These are phyloP conservation scores for Prunella vulgaris DNA, from an alignment of 257 asterid genomes.

Conservation along the genomic window DNA sequence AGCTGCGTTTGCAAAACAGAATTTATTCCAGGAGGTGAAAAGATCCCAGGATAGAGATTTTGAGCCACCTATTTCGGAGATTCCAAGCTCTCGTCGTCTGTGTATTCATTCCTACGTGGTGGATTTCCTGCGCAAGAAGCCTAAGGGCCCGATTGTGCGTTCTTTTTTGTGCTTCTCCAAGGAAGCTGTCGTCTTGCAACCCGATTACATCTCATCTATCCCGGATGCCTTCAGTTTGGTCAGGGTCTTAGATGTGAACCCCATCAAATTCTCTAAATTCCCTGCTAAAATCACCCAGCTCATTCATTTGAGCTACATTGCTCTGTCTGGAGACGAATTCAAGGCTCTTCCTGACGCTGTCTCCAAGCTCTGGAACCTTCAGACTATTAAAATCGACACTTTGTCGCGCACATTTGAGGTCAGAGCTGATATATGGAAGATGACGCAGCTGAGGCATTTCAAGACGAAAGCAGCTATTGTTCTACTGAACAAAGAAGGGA, in stretches of 20 bases:
- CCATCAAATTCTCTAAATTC: conserved; percentile 26
- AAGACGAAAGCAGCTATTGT: conserved; percentile 31
- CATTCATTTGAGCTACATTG: conserved; percentile 42
- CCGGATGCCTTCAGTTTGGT: conserved; percentile 36
- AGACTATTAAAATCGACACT: conserved; percentile 32
- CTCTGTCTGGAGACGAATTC: conserved; percentile 19
- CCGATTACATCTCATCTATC: background rate
- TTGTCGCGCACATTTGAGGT: conserved; percentile 3
- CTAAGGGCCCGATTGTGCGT: conserved; percentile 30
- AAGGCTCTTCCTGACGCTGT: conserved; percentile 25
- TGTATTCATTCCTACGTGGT: conserved; percentile 31
- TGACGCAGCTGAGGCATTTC: conserved; percentile 38
- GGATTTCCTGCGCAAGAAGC: conserved; percentile 19
- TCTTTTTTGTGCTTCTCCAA: conserved; percentile 34
- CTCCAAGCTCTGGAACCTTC: conserved; percentile 34
- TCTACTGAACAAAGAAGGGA: background rate
- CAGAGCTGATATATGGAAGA: conserved; percentile 30
- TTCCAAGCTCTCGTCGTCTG: conserved; percentile 33
- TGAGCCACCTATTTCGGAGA: conserved; percentile 11
- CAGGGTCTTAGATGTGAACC: conserved; percentile 32
- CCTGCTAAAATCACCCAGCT: conserved; percentile 22
- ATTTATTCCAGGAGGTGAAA: conserved; percentile 35
- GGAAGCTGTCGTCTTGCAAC: background rate
- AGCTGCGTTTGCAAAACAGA: conserved; percentile 11
- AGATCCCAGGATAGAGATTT: conserved; percentile 6